These are phyloP conservation scores for Aspergillus japonicus DNA, from an alignment of 2,329 filamentous ascomycete species.

Conservation along the genomic window DNA sequence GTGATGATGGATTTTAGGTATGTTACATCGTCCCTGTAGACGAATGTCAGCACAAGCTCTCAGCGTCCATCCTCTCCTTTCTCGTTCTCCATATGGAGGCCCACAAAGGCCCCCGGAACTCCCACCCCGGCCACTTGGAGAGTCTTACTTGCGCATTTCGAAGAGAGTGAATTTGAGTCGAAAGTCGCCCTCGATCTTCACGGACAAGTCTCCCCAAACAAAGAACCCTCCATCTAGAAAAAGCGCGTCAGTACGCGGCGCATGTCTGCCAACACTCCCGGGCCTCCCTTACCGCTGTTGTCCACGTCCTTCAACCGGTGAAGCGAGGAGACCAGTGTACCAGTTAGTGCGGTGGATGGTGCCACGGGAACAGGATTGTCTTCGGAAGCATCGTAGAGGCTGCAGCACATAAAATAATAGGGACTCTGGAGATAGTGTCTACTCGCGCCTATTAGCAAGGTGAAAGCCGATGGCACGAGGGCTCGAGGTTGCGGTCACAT, in stretches of 20 bases:
- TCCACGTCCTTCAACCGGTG: constrained; percentile 77
- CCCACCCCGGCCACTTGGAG: neutral
- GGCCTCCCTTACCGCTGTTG: constrained; percentile 54
- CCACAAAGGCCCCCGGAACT: neutral
- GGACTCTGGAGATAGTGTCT: constrained; percentile 64
- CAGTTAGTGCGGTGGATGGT: constrained; percentile 60
- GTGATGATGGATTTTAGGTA: constrained; percentile 59
- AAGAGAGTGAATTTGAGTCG: constrained; percentile 75
- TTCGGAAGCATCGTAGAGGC: constrained; percentile 53
- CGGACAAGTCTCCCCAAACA: constrained; percentile 84
- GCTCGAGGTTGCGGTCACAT: constrained; percentile 35
- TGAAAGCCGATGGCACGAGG: neutral
- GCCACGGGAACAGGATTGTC: constrained; percentile 44
- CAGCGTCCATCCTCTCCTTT: neutral
- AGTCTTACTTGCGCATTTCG: constrained; percentile 61
- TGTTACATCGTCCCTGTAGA: constrained; percentile 44
- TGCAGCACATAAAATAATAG: constrained; percentile 63
- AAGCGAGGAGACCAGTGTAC: constrained; percentile 75
- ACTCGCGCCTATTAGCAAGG: constrained; percentile 19
- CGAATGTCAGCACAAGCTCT: constrained; percentile 18
- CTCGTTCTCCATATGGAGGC: neutral
- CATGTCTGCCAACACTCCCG: neutral
- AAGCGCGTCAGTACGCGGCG: constrained; percentile 7
- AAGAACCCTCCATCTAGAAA: constrained; percentile 74
- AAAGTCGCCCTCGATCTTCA: constrained; percentile 70